Conservation (phyloP, 495 filamentous ascomycete genomes). For the Penicillium bovifimosum region DNA sequence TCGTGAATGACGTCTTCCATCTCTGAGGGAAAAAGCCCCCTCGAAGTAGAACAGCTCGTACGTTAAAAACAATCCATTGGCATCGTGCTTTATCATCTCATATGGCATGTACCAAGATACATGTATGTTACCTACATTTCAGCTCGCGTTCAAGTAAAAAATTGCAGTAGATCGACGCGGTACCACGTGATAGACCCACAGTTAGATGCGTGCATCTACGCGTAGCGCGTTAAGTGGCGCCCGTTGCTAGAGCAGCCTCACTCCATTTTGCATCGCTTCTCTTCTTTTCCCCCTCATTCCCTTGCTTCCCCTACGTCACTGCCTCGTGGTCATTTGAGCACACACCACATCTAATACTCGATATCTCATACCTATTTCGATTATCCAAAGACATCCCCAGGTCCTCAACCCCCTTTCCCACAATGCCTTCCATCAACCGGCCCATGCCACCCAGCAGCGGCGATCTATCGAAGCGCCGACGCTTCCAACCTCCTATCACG, state of each 20-base stretch:
- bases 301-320: constrained; percentile 3
- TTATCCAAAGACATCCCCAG: background rate
- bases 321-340: background rate
- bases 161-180: background rate
- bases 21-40: too few species aligned
- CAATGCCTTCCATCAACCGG: constrained; percentile 13
- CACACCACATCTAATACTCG: background rate
- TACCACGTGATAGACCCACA: background rate
- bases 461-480: constrained; percentile 36
- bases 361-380: background rate
- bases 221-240: constrained; percentile 1
- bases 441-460: constrained; percentile 16
- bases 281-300: background rate
- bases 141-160: too few species aligned
- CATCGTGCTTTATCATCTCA: too few species aligned
- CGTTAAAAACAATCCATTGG: too few species aligned
- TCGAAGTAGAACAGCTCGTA: too few species aligned
- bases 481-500: constrained; percentile 46
- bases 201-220: background rate
- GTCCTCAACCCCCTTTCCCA: background rate
- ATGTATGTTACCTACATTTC: too few species aligned
- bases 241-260: constrained; percentile 2
- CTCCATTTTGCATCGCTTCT: constrained; percentile 10
- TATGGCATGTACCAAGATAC: too few species aligned
- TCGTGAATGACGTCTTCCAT: too few species aligned